Conservation (phyloP, 306 rosid genomes). For the Abrus precatorius region DNA sequence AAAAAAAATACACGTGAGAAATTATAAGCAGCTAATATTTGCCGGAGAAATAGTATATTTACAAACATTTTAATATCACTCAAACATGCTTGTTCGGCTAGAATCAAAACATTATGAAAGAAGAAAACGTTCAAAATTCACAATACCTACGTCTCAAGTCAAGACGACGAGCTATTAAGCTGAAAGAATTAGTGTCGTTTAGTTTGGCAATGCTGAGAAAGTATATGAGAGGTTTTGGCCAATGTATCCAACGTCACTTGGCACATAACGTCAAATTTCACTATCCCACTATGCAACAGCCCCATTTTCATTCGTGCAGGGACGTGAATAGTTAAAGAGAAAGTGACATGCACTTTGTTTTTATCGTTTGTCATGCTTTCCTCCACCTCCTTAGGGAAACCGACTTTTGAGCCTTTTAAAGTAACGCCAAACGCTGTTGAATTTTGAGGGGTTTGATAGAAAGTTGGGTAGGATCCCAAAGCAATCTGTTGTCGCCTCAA, state of each 20-base stretch:
- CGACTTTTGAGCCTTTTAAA: constrained; percentile 36
- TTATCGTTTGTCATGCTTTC: constrained; percentile 38
- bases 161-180: neutral
- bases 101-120: neutral
- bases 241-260: constrained; percentile 55
- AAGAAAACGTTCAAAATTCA: neutral
- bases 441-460: constrained; percentile 36
- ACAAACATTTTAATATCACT: neutral
- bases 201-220: constrained; percentile 60
- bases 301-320: constrained; percentile 43
- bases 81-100: neutral
- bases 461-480: constrained; percentile 45
- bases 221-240: constrained; percentile 48
- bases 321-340: constrained; percentile 52
- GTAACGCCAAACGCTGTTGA: constrained; percentile 9
- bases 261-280: constrained; percentile 51
- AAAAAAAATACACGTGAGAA: neutral
- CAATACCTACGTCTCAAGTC: neutral
- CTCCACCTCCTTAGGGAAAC: constrained; percentile 52
- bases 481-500: constrained; percentile 52
- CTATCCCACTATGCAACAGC: constrained; percentile 38
- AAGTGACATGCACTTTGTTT: constrained; percentile 8
- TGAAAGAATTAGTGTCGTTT: constrained; percentile 22
- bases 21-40: neutral
- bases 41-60: too few species aligned